Evolutionary conservation across 768 basidiomycete genomes (phyloP).

Genomic region (Suillus occidentalis): DNA sequence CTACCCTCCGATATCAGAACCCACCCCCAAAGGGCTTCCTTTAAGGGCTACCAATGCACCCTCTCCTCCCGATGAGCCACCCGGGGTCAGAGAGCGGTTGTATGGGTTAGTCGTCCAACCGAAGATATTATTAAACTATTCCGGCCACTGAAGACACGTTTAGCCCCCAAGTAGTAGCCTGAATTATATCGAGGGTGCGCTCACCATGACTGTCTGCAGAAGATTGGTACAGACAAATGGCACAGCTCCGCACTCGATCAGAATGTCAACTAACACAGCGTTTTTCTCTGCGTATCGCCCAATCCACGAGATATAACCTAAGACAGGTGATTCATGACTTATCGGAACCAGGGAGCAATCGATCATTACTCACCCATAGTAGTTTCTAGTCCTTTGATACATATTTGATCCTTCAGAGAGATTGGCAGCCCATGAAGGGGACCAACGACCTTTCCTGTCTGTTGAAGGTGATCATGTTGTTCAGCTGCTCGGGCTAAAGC

Average conservation of each 20-base stretch:
- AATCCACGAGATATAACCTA: slow-evolving; percentile 69
- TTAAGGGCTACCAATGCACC: slow-evolving; percentile 63
- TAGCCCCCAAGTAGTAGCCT: neutral
- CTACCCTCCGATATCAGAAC: slow-evolving; percentile 81
- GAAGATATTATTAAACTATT: slow-evolving; percentile 78
- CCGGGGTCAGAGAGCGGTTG: slow-evolving; percentile 70
- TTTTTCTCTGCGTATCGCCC: slow-evolving; percentile 58
- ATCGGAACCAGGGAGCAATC: neutral
- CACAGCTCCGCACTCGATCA: slow-evolving; percentile 67
- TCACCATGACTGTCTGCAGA: slow-evolving; percentile 76
- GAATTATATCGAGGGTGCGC: slow-evolving; percentile 5
- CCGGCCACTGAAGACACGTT: slow-evolving; percentile 54
- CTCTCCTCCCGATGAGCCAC: slow-evolving; percentile 88
- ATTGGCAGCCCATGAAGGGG: slow-evolving; percentile 76
- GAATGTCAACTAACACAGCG: slow-evolving; percentile 61
- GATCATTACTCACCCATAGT: slow-evolving; percentile 47
- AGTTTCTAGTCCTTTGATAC: slow-evolving; percentile 66
- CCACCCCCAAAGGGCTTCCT: slow-evolving; percentile 59
- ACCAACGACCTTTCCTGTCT: slow-evolving; percentile 65
- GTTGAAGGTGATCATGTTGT: slow-evolving; percentile 61
- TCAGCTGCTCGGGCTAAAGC: slow-evolving; percentile 63
- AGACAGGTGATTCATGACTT: neutral
- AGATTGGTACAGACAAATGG: slow-evolving; percentile 72
- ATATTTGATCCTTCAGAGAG: slow-evolving; percentile 74
- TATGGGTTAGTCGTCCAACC: slow-evolving; percentile 77